Base-by-base conservation (phyloP, 768 basidiomycete genomes). In the Lentinula raphanica region DNA sequence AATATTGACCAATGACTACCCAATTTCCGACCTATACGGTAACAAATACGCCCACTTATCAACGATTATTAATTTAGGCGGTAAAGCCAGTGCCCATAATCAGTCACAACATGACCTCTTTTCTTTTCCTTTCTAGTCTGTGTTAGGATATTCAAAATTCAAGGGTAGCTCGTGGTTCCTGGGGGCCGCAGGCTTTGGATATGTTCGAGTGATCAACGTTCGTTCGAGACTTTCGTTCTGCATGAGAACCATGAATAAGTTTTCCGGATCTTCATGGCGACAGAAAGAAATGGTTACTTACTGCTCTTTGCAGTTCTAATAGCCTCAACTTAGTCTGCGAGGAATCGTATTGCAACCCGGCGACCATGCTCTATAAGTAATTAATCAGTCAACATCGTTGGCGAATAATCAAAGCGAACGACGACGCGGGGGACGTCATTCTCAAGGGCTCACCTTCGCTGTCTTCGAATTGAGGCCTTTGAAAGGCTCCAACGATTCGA, bases 401-500 rank as follows among this genome's bases (percentile, higher is more conserved):
- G 35, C 51, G 35, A 19, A 36, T 35, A n/a, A n/a, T n/a, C n/a
- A n/a, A n/a, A n/a, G 32, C 51, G 25, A 31, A 27, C 25, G 32
- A 49, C 23, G 13, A n/a, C n/a, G n/a, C 32, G 1, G 17, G 29
- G 23, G 38, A 38, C n/a, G 28, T 36, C 21, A 23, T 23, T 21
- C 23, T 48, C 23, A 21, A 36, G 17, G 23, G 63, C 65, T 45
- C 57, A 87, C 88, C 79, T 88, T 90, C 53, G 86, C 87, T 0
- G 86, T 89, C 69, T 85, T 90, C 23, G 81, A 83, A 65, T 90
- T 88, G n/a, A 90, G 74, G 5, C 88, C 88, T 50, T 77, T 83
- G 67, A 84, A 87, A 1, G 80, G 79, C 25, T 83, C 82, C 23
- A 90, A 76, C 40, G 82, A 77, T 19, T 79, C 74, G 57, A 77